Percentiles rank a stretch among this genome's conserved stretches.
phyloP scores from a whole-genome alignment of 306 rosid species.

The Pterocarpus santalinus region DNA sequence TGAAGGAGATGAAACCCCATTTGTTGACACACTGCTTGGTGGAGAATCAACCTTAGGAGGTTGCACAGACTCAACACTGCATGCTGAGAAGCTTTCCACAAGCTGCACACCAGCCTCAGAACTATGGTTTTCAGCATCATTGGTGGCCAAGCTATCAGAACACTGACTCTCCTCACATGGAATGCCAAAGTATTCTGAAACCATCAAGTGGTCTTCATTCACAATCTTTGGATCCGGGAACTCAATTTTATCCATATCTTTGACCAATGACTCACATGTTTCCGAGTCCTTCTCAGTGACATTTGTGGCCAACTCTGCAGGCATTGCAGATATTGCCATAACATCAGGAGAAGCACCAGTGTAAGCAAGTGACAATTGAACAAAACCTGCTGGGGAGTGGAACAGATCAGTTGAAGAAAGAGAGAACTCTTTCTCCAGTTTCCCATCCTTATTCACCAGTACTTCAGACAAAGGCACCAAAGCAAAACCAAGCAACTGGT shows the following conservation, averaged over 20 bases:
- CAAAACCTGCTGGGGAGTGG: slow-evolving; percentile 93
- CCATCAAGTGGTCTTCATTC: slow-evolving; percentile 88
- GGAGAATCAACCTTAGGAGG: slow-evolving; percentile 72
- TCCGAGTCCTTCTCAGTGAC: slow-evolving; percentile 58
- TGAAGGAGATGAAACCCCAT: slow-evolving; percentile 65
- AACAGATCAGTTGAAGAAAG: slow-evolving; percentile 94
- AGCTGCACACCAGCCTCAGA: slow-evolving; percentile 61
- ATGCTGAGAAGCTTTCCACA: slow-evolving; percentile 65
- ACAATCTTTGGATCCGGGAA: slow-evolving; percentile 87
- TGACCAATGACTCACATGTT: slow-evolving; percentile 52
- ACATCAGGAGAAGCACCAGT: slow-evolving; percentile 78
- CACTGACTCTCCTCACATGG: slow-evolving; percentile 70
- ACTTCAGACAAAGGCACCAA: slow-evolving; percentile 86
- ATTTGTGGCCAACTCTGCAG: slow-evolving; percentile 35
- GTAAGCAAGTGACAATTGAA: slow-evolving; percentile 73
- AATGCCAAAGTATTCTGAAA: slow-evolving; percentile 80
- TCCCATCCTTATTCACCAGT: slow-evolving; percentile 60
- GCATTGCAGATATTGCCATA: slow-evolving; percentile 57
- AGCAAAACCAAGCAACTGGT: slow-evolving; percentile 93
- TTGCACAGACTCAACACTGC: slow-evolving; percentile 59
- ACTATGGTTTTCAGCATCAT: slow-evolving; percentile 63
- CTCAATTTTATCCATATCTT: slow-evolving; percentile 81
- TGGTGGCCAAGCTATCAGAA: slow-evolving; percentile 61
- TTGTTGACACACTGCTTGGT: slow-evolving; percentile 66
- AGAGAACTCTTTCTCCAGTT: slow-evolving; percentile 87